Conservation (phyloP, 441 rosid genomes). For the Mallotus japonicus region DNA sequence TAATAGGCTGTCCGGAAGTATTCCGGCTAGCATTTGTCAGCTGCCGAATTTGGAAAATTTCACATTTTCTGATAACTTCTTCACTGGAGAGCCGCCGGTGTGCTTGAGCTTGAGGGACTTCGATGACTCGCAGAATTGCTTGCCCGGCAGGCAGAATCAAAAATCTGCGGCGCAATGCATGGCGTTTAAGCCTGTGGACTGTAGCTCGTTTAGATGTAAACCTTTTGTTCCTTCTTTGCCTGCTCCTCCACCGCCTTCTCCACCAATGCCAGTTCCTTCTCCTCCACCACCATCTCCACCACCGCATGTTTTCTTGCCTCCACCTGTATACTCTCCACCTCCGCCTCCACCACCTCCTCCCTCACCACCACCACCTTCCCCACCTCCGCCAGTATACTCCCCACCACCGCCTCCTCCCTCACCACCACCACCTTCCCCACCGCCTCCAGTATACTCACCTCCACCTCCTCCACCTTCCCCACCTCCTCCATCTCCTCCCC, state of each 20-base stretch:
- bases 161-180: conserved; percentile 57
- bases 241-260: conserved; percentile 58
- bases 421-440: conserved; percentile 28
- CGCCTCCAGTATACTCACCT: conserved; percentile 23
- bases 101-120: conserved; percentile 54
- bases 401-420: conserved; percentile 34
- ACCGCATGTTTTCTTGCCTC: conserved; percentile 19
- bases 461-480: conserved; percentile 32
- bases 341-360: conserved; percentile 38
- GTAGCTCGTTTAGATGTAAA: conserved; percentile 59
- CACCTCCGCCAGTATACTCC: too few species aligned
- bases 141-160: conserved; percentile 66
- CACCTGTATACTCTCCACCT: conserved; percentile 29
- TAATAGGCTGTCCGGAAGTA: conserved; percentile 64
- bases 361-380: conserved; percentile 35
- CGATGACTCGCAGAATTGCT: conserved; percentile 70
- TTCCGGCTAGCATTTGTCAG: conserved; percentile 68
- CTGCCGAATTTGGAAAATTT: conserved; percentile 71
- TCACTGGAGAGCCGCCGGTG: conserved; percentile 76
- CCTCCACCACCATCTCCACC: conserved; percentile 15
- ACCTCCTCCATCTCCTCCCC: too few species aligned
- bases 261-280: conserved; percentile 47
- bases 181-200: conserved; percentile 59
- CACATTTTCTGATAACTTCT: conserved; percentile 71
- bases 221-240: conserved; percentile 61